These are phyloP conservation scores for Pyrenochaeta sp. DNA, from an alignment of 2,329 filamentous ascomycete genomes.

Conservation along the genomic window DNA sequence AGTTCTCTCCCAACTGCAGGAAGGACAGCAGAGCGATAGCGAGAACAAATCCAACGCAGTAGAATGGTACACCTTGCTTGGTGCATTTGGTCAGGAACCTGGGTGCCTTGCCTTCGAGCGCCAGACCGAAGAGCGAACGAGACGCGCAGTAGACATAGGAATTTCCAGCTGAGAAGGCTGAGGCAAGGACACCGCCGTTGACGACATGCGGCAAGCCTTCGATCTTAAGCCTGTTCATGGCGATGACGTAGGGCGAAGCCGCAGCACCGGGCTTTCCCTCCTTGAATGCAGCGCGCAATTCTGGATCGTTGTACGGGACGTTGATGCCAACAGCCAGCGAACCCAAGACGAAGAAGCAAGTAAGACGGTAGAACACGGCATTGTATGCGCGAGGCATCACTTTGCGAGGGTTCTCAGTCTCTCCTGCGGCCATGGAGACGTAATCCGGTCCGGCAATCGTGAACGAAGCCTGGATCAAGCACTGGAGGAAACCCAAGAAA, in stretches of 20 bases:
- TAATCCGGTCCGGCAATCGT: conserved; percentile 60
- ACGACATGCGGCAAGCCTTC: conserved; percentile 65
- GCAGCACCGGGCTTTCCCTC: conserved; percentile 71
- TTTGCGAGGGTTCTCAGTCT: conserved; percentile 56
- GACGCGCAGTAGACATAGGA: conserved; percentile 65
- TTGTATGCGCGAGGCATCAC: conserved; percentile 77
- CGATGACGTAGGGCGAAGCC: conserved; percentile 70
- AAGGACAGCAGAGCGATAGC: conserved; percentile 76
- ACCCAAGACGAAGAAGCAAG: conserved; percentile 78
- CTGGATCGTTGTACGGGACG: conserved; percentile 72
- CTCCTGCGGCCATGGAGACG: conserved; percentile 59
- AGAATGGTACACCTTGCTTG: conserved; percentile 75
- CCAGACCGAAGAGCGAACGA: conserved; percentile 62
- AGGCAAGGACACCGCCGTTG: conserved; percentile 65
- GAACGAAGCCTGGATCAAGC: conserved; percentile 69
- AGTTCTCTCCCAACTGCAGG: conserved; percentile 74
- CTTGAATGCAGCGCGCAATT: conserved; percentile 68
- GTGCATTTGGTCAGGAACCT: conserved; percentile 63
- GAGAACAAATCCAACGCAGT: conserved; percentile 73
- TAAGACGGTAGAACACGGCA: conserved; percentile 80
- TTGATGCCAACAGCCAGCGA: conserved; percentile 75
- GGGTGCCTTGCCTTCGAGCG: conserved; percentile 64
- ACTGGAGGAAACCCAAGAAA: conserved; percentile 79
- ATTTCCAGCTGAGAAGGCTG: conserved; percentile 65
- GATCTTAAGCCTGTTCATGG: conserved; percentile 64